Conservation (phyloP, 495 filamentous ascomycete species). For the Annulohypoxylon maeteangense region DNA sequence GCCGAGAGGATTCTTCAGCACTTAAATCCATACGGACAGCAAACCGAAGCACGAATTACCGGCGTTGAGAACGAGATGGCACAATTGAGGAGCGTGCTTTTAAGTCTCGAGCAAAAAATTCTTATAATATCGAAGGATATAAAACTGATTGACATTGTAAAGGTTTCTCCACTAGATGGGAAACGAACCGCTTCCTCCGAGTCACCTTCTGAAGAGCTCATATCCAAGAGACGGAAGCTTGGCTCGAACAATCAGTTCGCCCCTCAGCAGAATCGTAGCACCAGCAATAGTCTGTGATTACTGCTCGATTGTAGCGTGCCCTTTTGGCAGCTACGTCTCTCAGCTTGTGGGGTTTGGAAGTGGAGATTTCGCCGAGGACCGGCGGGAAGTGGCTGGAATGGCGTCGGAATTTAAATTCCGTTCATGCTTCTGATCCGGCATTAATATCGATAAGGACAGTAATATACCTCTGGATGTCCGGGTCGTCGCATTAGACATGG, state of each 20-base stretch:
- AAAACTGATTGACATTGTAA: neutral
- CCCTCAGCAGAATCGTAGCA: conserved; percentile 3
- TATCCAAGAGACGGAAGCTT: conserved; percentile 31
- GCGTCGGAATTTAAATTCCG: neutral
- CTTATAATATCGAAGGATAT: neutral
- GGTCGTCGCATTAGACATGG: neutral
- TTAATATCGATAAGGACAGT: neutral
- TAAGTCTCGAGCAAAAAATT: neutral
- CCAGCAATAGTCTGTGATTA: neutral
- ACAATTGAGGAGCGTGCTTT: conserved; percentile 16
- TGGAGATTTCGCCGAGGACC: neutral
- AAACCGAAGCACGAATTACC: conserved; percentile 24
- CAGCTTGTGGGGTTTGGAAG: neutral
- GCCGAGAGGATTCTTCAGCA: conserved; percentile 36
- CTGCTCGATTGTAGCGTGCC: neutral
- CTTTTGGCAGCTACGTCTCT: neutral
- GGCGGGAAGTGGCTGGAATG: neutral
- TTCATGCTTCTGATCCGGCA: neutral
- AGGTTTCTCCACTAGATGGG: neutral
- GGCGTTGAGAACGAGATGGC: conserved; percentile 13
- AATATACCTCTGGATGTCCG: neutral
- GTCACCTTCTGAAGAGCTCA: conserved; percentile 4
- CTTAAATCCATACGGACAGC: conserved; percentile 17
- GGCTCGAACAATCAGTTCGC: conserved; percentile 1
- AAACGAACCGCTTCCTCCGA: conserved; percentile 22